These are phyloP conservation scores for Diaporthe aspalathi DNA, from an alignment of 2,329 filamentous ascomycete species.

Conservation along the genomic window DNA sequence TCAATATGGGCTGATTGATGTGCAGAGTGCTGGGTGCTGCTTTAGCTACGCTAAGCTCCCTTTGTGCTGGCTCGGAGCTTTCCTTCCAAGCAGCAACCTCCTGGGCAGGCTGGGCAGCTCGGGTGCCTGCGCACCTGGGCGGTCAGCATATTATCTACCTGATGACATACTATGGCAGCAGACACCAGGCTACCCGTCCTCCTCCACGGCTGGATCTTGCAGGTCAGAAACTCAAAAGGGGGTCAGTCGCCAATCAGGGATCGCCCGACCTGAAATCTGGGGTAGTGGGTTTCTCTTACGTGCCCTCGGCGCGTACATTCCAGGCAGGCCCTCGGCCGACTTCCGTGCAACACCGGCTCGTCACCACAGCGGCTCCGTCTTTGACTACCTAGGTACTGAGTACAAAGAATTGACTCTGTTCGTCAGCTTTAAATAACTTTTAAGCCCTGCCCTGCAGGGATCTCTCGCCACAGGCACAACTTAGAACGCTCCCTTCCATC, in stretches of 20 bases:
- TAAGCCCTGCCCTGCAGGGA: too few species aligned
- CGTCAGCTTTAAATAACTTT: too few species aligned
- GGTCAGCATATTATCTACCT: neutral
- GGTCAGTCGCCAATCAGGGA: slow-evolving; percentile 35
- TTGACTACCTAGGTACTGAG: too few species aligned
- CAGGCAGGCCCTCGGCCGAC: slow-evolving; percentile 25
- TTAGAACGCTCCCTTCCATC: too few species aligned
- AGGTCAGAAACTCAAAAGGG: slow-evolving; percentile 17
- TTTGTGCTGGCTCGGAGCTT: slow-evolving; percentile 18
- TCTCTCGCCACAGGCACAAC: too few species aligned
- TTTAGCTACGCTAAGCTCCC: slow-evolving; percentile 23
- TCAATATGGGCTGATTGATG: slow-evolving; percentile 24
- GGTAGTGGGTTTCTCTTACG: slow-evolving; percentile 24
- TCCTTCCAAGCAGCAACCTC: too few species aligned
- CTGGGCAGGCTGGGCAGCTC: neutral
- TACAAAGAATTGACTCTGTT: too few species aligned
- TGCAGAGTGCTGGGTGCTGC: too few species aligned
- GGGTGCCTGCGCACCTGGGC: slow-evolving; percentile 9
- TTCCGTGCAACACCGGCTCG: slow-evolving; percentile 30
- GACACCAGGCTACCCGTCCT: too few species aligned
- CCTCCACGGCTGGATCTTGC: slow-evolving; percentile 9
- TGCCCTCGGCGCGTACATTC: neutral
- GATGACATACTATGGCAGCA: too few species aligned
- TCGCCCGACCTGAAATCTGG: slow-evolving; percentile 26
- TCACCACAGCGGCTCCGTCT: neutral